These are phyloP conservation scores for Cryptosporidium bovis DNA, from an alignment of 169 alveolate genomes.

Conservation along the genomic window DNA sequence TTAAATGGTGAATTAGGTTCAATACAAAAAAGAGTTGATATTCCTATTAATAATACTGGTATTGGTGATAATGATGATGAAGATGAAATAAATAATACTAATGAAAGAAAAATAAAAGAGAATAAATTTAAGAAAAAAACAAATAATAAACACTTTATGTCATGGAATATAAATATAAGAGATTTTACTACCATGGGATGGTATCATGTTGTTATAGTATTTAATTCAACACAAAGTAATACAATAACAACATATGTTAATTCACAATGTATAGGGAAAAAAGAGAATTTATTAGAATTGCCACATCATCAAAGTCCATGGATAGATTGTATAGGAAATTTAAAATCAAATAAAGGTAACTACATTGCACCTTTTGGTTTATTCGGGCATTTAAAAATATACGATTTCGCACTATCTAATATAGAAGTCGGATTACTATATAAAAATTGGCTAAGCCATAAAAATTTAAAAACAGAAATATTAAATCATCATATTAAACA, in stretches of 20 bases:
- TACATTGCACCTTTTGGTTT: constrained; percentile 73
- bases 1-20: constrained; percentile 71
- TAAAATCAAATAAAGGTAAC: constrained; percentile 52
- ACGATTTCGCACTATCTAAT: constrained; percentile 56
- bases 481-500: constrained; percentile 54
- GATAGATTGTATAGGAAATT: constrained; percentile 72
- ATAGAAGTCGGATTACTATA: constrained; percentile 60
- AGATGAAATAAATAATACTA: neutral
- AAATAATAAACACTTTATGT: constrained; percentile 30
- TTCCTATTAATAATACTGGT: neutral
- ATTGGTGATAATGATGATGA: neutral
- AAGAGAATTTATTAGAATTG: constrained; percentile 28
- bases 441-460: constrained; percentile 51
- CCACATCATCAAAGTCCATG: constrained; percentile 75
- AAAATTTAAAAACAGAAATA: constrained; percentile 57
- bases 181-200: constrained; percentile 36
- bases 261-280: constrained; percentile 72
- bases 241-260: constrained; percentile 57
- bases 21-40: constrained; percentile 39
- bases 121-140: neutral
- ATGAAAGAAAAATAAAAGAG: constrained; percentile 1
- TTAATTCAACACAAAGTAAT: constrained; percentile 58
- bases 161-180: constrained; percentile 68
- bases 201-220: constrained; percentile 61
- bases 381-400: constrained; percentile 69